phyloP scores from a whole-genome alignment of 2,329 filamentous ascomycete species.

The Didymella glomerata region DNA sequence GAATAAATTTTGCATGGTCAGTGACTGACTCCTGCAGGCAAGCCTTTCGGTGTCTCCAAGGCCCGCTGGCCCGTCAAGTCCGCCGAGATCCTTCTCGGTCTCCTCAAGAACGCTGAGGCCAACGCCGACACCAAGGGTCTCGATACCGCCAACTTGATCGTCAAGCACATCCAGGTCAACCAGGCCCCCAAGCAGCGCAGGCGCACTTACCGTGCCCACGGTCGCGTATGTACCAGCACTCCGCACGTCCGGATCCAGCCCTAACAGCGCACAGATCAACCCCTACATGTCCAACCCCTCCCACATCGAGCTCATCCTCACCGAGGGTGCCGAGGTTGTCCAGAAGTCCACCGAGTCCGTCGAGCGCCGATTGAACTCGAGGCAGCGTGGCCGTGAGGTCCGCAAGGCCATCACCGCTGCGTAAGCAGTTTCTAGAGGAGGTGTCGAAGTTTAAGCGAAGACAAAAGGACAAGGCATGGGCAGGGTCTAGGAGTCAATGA shows the following conservation, averaged over 20 bases:
- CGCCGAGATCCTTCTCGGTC: constrained; percentile 94
- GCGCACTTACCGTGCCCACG: constrained; percentile 99
- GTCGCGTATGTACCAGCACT: constrained; percentile 79
- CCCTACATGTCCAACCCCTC: constrained; percentile 99
- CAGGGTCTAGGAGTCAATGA: constrained; percentile 52
- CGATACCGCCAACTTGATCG: constrained; percentile 92
- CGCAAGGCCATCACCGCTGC: constrained; percentile 69
- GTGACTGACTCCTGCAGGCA: constrained; percentile 69
- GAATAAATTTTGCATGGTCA: constrained; percentile 12
- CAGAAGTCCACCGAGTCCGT: constrained; percentile 81
- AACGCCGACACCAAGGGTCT: constrained; percentile 59
- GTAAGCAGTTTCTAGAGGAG: constrained; percentile 46
- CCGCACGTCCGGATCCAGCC: constrained; percentile 1
- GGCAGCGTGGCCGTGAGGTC: constrained; percentile 82
- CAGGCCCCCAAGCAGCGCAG: constrained; percentile 99
- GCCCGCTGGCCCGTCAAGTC: constrained; percentile 99
- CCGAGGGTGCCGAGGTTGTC: constrained; percentile 95
- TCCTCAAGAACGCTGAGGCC: constrained; percentile 68
- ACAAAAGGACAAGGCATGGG: constrained; percentile 46
- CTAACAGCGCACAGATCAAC: constrained; percentile 78
- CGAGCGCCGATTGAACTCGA: constrained; percentile 80
- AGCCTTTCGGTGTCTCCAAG: constrained; percentile 97
- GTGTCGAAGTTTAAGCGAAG: constrained; percentile 32
- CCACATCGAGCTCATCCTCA: constrained; percentile 99
- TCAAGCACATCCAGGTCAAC: constrained; percentile 99